Percentiles rank a stretch among this genome's conserved stretches.
These are phyloP conservation scores for Entoloma clypeatum DNA, from an alignment of 1,284 basidiomycete species.

Conservation along the genomic window DNA sequence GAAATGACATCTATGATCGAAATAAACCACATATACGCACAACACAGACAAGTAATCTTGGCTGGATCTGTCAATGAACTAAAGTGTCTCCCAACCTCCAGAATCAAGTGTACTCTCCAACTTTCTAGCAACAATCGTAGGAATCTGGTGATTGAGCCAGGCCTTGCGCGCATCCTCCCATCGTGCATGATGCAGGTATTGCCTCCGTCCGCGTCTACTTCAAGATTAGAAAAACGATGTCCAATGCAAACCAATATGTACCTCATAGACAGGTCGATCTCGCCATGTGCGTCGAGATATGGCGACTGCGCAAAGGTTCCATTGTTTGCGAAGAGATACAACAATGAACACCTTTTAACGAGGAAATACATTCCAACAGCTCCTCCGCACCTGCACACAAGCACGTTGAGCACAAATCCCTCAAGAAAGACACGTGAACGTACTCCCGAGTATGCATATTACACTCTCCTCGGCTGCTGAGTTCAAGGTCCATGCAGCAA, in stretches of 20 bases:
- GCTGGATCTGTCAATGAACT: too few relatives aligned
- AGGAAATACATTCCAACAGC: constrained; percentile 88
- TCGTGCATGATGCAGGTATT: constrained; percentile 81
- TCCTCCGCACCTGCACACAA: constrained; percentile 74
- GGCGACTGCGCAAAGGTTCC: constrained; percentile 89
- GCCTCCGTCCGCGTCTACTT: constrained; percentile 77
- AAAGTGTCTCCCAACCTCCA: constrained; percentile 88
- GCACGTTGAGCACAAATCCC: constrained; percentile 8
- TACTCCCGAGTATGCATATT: constrained; percentile 94
- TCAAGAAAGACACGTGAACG: constrained; percentile 33
- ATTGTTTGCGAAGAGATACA: constrained; percentile 89
- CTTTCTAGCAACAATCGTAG: constrained; percentile 86
- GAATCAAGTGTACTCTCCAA: constrained; percentile 86
- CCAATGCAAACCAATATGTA: constrained; percentile 34
- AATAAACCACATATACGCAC: too few relatives aligned
- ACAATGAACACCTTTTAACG: constrained; percentile 86
- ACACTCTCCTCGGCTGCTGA: constrained; percentile 74
- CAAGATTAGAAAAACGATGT: constrained; percentile 5
- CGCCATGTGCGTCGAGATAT: constrained; percentile 94
- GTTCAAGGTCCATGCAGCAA: constrained; percentile 81
- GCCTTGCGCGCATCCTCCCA: constrained; percentile 91
- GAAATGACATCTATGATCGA: too few relatives aligned
- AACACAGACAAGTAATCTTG: too few relatives aligned
- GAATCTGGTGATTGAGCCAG: constrained; percentile 89
- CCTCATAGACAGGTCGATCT: constrained; percentile 92